Percentiles rank a stretch among this genome's conserved stretches.
These are phyloP conservation scores for Fraxinus velutina DNA, from an alignment of 305 asterid species.

Conservation along the genomic window DNA sequence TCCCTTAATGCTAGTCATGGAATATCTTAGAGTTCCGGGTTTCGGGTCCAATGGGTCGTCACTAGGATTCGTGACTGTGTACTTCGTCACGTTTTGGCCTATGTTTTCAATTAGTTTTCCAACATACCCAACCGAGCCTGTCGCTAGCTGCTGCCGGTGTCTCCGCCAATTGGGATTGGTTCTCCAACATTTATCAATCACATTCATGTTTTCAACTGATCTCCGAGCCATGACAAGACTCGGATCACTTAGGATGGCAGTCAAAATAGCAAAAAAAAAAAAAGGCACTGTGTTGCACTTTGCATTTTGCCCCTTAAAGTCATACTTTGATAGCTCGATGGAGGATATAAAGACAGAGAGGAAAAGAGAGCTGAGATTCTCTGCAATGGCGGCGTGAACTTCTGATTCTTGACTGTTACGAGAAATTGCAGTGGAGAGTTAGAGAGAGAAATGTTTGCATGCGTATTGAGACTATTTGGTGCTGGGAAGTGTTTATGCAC, in stretches of 20 bases:
- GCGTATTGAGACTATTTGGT: background rate
- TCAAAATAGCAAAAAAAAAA: slow-evolving; percentile 27
- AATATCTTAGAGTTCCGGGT: slow-evolving; percentile 64
- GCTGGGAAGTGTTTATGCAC: slow-evolving; percentile 24
- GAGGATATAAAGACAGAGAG: background rate
- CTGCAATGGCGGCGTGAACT: background rate
- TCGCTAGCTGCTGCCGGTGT: slow-evolving; percentile 55
- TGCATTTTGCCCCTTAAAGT: slow-evolving; percentile 25
- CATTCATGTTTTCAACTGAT: slow-evolving; percentile 34
- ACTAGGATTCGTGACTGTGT: slow-evolving; percentile 51
- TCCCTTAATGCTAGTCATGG: slow-evolving; percentile 46
- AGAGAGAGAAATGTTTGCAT: slow-evolving; percentile 8
- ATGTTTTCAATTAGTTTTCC: slow-evolving; percentile 64
- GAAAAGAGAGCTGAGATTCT: background rate
- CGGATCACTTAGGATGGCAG: slow-evolving; percentile 21
- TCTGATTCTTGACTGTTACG: background rate
- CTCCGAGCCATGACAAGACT: slow-evolving; percentile 22
- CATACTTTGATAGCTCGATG: slow-evolving; percentile 6
- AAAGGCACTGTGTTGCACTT: slow-evolving; percentile 26
- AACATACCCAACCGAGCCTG: slow-evolving; percentile 60
- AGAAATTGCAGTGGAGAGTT: background rate
- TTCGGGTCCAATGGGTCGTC: slow-evolving; percentile 59
- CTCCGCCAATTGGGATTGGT: slow-evolving; percentile 46
- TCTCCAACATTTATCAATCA: slow-evolving; percentile 71
- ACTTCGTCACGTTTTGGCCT: slow-evolving; percentile 37